phyloP scores from a whole-genome alignment of 495 filamentous ascomycete genomes.

The Trichoderma parareesei region DNA sequence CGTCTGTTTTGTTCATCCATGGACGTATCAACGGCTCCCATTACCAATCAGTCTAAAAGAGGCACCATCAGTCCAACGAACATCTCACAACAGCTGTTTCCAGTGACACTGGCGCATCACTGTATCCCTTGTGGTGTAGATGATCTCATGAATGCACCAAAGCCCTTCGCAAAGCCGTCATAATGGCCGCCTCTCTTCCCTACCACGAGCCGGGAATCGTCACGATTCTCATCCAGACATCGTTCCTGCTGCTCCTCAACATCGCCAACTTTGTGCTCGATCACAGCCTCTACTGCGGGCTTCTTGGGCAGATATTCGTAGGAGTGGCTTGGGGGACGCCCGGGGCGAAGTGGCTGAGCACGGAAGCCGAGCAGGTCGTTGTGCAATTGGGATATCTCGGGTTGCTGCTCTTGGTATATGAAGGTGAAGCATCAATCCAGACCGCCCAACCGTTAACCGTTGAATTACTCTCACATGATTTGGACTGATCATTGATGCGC shows the following conservation, averaged over 20 bases:
- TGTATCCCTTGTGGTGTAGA: background rate
- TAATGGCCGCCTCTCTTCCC: constrained; percentile 22
- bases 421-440: constrained; percentile 33
- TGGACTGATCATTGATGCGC: background rate
- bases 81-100: too few relatives aligned
- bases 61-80: too few relatives aligned
- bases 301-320: constrained; percentile 67
- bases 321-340: constrained; percentile 65
- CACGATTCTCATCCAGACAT: constrained; percentile 51
- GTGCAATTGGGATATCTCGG: constrained; percentile 71
- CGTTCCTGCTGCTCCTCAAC: constrained; percentile 62
- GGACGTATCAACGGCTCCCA: too few relatives aligned
- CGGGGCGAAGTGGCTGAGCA: constrained; percentile 31
- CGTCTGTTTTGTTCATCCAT: too few relatives aligned
- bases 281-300: constrained; percentile 56
- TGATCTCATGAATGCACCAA: background rate
- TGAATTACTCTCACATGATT: background rate
- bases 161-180: background rate
- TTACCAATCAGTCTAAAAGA: too few relatives aligned
- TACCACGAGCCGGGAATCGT: constrained; percentile 55
- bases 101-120: too few relatives aligned
- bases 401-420: constrained; percentile 64
- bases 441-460: background rate
- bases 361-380: constrained; percentile 51
- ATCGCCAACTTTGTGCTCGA: constrained; percentile 50